Conservation (phyloP, 73 alveolate species). For the Paramecium octaurelia region DNA sequence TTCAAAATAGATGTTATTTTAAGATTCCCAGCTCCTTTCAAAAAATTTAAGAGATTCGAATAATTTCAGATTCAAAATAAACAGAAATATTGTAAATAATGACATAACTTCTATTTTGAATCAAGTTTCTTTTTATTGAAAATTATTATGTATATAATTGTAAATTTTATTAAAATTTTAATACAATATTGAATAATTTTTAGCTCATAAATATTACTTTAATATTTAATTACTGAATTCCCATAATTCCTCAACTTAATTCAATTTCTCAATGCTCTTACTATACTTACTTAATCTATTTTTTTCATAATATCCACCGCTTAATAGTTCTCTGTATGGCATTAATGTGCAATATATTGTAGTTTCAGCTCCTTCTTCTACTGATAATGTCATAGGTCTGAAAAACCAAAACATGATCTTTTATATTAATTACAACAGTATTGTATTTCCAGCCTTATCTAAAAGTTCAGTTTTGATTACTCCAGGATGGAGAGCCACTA, state of each 20-base stretch:
- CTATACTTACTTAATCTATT: not conserved
- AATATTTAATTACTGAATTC: not conserved
- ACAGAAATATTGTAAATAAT: too few species aligned
- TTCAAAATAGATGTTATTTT: too few species aligned
- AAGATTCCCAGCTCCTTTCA: too few species aligned
- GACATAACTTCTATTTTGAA: too few species aligned
- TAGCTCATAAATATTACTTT: not conserved
- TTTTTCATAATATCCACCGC: conserved; percentile 29
- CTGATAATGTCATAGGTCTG: conserved; percentile 2
- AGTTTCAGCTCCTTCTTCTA: not conserved
- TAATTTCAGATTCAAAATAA: not conserved
- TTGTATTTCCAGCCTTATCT: conserved; percentile 1
- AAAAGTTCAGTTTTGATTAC: conserved; percentile 51
- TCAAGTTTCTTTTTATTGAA: too few species aligned
- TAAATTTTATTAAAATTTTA: not conserved
- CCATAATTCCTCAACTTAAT: conserved; percentile 2
- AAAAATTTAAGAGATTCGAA: too few species aligned
- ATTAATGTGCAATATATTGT: not conserved
- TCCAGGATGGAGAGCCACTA: conserved; percentile 61
- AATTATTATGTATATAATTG: too few species aligned
- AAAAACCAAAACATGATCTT: not conserved
- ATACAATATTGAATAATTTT: not conserved
- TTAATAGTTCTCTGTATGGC: not conserved
- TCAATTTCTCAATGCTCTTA: not conserved
- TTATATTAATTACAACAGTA: not conserved